Evolutionary conservation across 352 stramenopile species (phyloP).

Genomic region (Phytopythium montanum): DNA sequence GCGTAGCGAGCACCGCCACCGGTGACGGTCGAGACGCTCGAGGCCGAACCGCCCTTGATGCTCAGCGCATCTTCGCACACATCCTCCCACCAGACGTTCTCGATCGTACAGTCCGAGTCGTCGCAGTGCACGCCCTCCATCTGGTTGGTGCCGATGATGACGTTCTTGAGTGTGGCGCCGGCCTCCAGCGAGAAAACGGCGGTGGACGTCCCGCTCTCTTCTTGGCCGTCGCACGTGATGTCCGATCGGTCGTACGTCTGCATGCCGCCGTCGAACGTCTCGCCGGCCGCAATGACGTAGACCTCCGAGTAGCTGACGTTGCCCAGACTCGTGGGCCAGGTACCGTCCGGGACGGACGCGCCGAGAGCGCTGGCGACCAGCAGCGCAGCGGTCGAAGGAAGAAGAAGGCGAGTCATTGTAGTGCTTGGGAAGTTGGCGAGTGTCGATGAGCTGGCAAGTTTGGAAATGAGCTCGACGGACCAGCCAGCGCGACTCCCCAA

Average conservation of each 20-base stretch:
- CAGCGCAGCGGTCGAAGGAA: background rate
- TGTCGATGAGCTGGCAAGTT: too few species aligned
- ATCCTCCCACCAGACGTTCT: constrained; percentile 56
- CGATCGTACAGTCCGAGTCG: constrained; percentile 30
- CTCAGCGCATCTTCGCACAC: constrained; percentile 43
- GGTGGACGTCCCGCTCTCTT: constrained; percentile 19
- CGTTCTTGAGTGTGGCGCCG: constrained; percentile 44
- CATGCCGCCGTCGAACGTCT: constrained; percentile 46
- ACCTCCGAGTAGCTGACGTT: constrained; percentile 20
- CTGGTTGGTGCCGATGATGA: constrained; percentile 52
- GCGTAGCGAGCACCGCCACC: constrained; percentile 37
- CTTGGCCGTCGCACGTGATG: constrained; percentile 33
- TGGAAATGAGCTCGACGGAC: too few species aligned
- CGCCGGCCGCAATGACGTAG: constrained; percentile 30
- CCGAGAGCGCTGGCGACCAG: background rate
- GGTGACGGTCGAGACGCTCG: constrained; percentile 25
- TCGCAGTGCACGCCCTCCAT: constrained; percentile 34
- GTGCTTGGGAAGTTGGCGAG: too few species aligned
- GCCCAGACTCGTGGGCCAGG: constrained; percentile 15
- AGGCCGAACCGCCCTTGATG: constrained; percentile 33
- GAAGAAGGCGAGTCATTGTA: background rate
- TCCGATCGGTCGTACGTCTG: constrained; percentile 54
- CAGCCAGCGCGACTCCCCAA: too few species aligned
- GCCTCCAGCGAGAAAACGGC: constrained; percentile 39
- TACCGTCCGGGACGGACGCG: constrained; percentile 14